Base-by-base conservation (phyloP, 768 basidiomycete genomes). In the Tricholoma saponaceum region DNA sequence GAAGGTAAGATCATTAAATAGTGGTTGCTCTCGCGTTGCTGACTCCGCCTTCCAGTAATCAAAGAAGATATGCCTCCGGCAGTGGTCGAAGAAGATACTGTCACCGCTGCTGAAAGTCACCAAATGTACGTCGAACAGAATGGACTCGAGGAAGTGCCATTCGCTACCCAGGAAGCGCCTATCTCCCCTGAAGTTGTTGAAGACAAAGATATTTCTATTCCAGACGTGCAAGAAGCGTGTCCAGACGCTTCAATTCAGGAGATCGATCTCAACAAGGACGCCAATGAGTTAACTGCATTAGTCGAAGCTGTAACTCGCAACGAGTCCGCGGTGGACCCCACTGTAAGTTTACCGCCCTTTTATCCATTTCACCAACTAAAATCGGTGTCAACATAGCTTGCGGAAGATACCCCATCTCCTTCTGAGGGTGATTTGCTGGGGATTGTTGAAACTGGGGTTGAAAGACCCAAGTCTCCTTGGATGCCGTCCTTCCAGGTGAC, bases 401-500 rank as follows among this genome's bases (percentile, higher is more conserved):
- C 33, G 7, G 37, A 55, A n/a, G 16, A 51, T 30, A 26, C 52
- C 18, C 18, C 43, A 20, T 2, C 18, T n/a, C n/a, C n/a, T 35
- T 25, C 39, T 23, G 56, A 55, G 9, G 46, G 26, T 18, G 50
- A n/a, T 4, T 16, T 20, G 18, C 55, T 60, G 12, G 43, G 23
- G 16, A n/a, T 46, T 12, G 52, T 32, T 43, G 60, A 28, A 23
- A 55, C 49, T 57, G 68, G 72, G 20, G 52, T 73, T 13, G 79
- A 79, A 51, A 69, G 76, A 35, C 78, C 79, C 20, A 79, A 79
- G 60, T 80, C 79, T 14, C 79, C 80, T 26, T 82, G 77, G 78
- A 77, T 75, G 13, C 76, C 80, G 6, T 81, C 82, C 2, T 84
- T 81, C 73, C 77, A 76, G 57, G 81, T 83, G 22, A 79, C 72